Conservation (phyloP, 1,284 basidiomycete species). For the Fistulinella cinereoalba region DNA sequence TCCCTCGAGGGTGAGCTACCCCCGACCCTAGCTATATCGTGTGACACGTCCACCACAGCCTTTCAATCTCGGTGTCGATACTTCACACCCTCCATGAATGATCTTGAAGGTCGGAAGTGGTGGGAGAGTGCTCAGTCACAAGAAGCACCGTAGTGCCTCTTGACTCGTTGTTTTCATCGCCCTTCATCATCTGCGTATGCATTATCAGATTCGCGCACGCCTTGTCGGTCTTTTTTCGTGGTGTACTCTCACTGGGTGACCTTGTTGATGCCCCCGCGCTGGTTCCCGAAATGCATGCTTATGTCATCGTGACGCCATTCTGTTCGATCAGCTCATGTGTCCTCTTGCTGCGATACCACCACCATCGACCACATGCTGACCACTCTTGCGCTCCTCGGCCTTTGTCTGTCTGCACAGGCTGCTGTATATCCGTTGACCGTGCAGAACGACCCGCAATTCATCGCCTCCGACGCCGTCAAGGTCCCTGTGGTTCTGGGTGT, state of each 20-base stretch:
- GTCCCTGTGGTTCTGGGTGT: constrained; percentile 64
- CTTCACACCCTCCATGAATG: constrained; percentile 66
- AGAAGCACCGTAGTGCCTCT: constrained; percentile 32
- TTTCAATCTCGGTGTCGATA: constrained; percentile 82
- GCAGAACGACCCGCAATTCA: constrained; percentile 24
- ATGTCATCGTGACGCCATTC: constrained; percentile 30
- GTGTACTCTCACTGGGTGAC: constrained; percentile 4
- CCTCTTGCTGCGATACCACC: constrained; percentile 17
- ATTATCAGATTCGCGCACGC: constrained; percentile 9
- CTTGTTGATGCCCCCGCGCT: neutral
- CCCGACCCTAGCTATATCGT: constrained; percentile 12
- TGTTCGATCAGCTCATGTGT: constrained; percentile 1
- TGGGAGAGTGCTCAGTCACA: constrained; percentile 58
- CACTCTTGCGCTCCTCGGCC: constrained; percentile 17
- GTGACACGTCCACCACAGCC: constrained; percentile 45
- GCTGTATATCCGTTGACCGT: constrained; percentile 22
- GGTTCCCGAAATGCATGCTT: constrained; percentile 12
- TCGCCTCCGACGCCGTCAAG: constrained; percentile 39
- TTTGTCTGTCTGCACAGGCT: constrained; percentile 16
- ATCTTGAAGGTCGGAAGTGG: constrained; percentile 61
- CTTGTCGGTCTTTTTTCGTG: constrained; percentile 7
- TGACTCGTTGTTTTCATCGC: constrained; percentile 33
- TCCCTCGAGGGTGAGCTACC: constrained; percentile 68
- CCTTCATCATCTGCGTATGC: constrained; percentile 13
- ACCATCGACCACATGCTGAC: constrained; percentile 31